Evolutionary conservation across 2,329 filamentous ascomycete species (phyloP).

Genomic region (Rhytidhysteron rufulum): DNA sequence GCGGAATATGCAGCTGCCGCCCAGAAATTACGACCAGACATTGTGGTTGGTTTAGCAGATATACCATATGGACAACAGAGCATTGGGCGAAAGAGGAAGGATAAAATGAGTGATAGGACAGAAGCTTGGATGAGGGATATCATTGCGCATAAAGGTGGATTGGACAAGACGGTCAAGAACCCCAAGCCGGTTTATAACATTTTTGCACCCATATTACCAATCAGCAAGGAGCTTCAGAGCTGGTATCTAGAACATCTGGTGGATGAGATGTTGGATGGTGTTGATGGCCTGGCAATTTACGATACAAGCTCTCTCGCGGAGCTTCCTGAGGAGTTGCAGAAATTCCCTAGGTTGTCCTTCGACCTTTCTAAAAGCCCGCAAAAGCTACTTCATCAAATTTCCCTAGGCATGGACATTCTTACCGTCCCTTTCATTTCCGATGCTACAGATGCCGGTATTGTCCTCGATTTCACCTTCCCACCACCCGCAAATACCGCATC

Average conservation of each 20-base stretch:
- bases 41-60: slow-evolving; percentile 76
- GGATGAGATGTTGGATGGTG: slow-evolving; percentile 53
- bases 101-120: slow-evolving; percentile 82
- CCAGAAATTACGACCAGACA: slow-evolving; percentile 68
- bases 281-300: slow-evolving; percentile 72
- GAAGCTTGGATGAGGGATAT: slow-evolving; percentile 76
- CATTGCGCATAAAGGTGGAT: slow-evolving; percentile 42
- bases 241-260: slow-evolving; percentile 74
- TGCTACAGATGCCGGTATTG: slow-evolving; percentile 80
- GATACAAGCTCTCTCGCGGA: slow-evolving; percentile 66
- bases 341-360: slow-evolving; percentile 71
- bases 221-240: slow-evolving; percentile 70
- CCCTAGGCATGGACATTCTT: slow-evolving; percentile 75
- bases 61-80: slow-evolving; percentile 54
- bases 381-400: slow-evolving; percentile 70
- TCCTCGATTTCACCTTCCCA: slow-evolving; percentile 75
- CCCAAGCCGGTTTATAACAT: slow-evolving; percentile 30
- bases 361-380: slow-evolving; percentile 68
- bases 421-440: slow-evolving; percentile 70
- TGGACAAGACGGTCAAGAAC: slow-evolving; percentile 23
- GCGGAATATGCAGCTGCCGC: slow-evolving; percentile 67
- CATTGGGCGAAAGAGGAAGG: slow-evolving; percentile 67
- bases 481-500: slow-evolving; percentile 18
- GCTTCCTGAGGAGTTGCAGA: slow-evolving; percentile 57
- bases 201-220: slow-evolving; percentile 66